These are phyloP conservation scores for Sclerotinia sclerotiorum DNA, from an alignment of 2,329 filamentous ascomycete genomes.

Conservation along the genomic window DNA sequence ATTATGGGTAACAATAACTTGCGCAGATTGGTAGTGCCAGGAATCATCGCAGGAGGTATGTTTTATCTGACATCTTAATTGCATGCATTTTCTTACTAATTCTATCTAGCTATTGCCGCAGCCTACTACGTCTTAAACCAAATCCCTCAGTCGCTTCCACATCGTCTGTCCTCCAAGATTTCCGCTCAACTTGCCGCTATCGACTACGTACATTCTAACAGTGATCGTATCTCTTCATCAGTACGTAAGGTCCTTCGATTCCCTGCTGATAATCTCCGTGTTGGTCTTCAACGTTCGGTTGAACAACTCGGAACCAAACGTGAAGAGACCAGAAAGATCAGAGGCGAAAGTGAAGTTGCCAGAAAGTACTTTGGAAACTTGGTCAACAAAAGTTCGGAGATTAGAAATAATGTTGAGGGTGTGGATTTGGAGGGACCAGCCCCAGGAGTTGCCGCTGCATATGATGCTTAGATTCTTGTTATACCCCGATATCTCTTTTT, in stretches of 20 bases:
- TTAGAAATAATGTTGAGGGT: conserved; percentile 45
- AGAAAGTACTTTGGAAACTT: conserved; percentile 89
- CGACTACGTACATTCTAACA: conserved; percentile 91
- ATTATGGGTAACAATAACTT: conserved; percentile 80
- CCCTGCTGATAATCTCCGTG: conserved; percentile 82
- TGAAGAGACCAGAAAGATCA: conserved; percentile 80
- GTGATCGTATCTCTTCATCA: conserved; percentile 77
- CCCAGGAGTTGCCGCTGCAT: conserved; percentile 39
- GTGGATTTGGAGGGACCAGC: conserved; percentile 41
- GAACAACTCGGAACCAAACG: conserved; percentile 77
- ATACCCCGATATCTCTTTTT: conserved; percentile 23
- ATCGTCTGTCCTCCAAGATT: conserved; percentile 81
- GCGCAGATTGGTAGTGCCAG: conserved; percentile 76
- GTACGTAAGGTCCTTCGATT: conserved; percentile 86
- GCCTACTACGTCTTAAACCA: conserved; percentile 79
- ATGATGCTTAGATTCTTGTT: conserved; percentile 34
- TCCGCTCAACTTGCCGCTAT: conserved; percentile 74
- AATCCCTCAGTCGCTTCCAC: conserved; percentile 85
- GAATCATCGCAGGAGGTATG: conserved; percentile 76
- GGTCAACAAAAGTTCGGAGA: conserved; percentile 61
- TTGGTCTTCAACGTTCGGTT: conserved; percentile 78
- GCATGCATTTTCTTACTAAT: conserved; percentile 38
- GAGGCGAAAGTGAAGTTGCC: conserved; percentile 80
- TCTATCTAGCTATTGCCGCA: conserved; percentile 63
- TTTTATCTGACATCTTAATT: conserved; percentile 33